phyloP scores from a whole-genome alignment of 129 eudicot genomes.

The Oenanthe sinensis region DNA sequence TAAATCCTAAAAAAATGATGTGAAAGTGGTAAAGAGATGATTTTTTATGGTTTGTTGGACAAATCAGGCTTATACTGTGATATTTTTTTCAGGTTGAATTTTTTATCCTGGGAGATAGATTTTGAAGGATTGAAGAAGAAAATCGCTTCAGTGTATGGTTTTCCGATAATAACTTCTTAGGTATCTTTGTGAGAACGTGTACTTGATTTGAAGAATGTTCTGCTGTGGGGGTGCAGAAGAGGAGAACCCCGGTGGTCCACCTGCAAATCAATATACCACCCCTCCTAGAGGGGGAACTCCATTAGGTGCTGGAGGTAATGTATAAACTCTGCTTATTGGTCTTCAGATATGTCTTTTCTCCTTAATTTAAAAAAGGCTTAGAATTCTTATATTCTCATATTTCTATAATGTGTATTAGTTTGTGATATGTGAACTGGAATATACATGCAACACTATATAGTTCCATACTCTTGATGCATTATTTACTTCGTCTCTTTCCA shows the following conservation, averaged over 20 bases:
- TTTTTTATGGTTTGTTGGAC: not conserved
- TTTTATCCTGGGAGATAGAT: not conserved
- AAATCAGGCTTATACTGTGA: not conserved
- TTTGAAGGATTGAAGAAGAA: not conserved
- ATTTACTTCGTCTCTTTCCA: not conserved
- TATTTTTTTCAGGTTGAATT: not conserved
- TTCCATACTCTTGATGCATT: not conserved
- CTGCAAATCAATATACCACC: constrained; percentile 51
- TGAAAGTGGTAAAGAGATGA: not conserved
- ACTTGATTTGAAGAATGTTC: constrained; percentile 47
- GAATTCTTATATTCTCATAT: not conserved
- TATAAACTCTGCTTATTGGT: not conserved
- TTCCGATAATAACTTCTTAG: not conserved
- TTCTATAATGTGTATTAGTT: not conserved
- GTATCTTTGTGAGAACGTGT: not conserved
- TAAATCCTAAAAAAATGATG: not conserved
- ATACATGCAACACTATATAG: not conserved
- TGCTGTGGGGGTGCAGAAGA: constrained; percentile 94
- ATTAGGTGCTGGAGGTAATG: constrained; percentile 34
- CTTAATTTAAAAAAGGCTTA: not conserved
- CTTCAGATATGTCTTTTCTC: not conserved
- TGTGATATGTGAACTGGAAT: not conserved
- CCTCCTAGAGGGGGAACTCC: constrained; percentile 47
- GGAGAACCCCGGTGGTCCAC: constrained; percentile 45
- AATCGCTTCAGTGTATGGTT: not conserved